These are phyloP conservation scores for Alnus rubra DNA, from an alignment of 306 rosid genomes.

Conservation along the genomic window DNA sequence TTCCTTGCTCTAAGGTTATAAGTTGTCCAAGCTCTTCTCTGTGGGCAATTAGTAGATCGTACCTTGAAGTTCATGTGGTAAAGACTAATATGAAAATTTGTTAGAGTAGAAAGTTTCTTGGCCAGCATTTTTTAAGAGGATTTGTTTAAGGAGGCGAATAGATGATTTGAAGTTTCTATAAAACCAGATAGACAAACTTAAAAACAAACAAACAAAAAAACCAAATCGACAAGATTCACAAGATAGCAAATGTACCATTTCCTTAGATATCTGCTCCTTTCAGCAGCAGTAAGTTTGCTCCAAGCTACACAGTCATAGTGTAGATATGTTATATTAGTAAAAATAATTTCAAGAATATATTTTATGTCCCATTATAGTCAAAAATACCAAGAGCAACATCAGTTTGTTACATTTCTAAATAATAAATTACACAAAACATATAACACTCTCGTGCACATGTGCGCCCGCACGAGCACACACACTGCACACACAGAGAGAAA, in stretches of 20 bases:
- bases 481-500: neutral
- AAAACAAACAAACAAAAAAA: neutral
- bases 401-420: constrained; percentile 5
- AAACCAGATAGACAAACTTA: constrained; percentile 9
- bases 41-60: constrained; percentile 68
- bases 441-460: too few species aligned
- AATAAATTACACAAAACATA: constrained; percentile 3
- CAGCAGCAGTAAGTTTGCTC: constrained; percentile 89
- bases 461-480: neutral
- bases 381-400: constrained; percentile 9
- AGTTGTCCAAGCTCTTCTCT: constrained; percentile 88
- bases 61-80: constrained; percentile 54
- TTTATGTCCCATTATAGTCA: neutral
- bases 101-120: constrained; percentile 7
- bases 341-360: neutral
- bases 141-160: constrained; percentile 13
- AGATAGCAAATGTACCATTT: constrained; percentile 63
- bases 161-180: constrained; percentile 9
- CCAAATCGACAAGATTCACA: constrained; percentile 22
- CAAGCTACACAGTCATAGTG: constrained; percentile 58
- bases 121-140: constrained; percentile 14
- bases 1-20: constrained; percentile 97
- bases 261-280: constrained; percentile 76
- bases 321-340: constrained; percentile 3
- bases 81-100: constrained; percentile 20